phyloP scores from a whole-genome alignment of 495 filamentous ascomycete species.

The Tetracladium setigerum region DNA sequence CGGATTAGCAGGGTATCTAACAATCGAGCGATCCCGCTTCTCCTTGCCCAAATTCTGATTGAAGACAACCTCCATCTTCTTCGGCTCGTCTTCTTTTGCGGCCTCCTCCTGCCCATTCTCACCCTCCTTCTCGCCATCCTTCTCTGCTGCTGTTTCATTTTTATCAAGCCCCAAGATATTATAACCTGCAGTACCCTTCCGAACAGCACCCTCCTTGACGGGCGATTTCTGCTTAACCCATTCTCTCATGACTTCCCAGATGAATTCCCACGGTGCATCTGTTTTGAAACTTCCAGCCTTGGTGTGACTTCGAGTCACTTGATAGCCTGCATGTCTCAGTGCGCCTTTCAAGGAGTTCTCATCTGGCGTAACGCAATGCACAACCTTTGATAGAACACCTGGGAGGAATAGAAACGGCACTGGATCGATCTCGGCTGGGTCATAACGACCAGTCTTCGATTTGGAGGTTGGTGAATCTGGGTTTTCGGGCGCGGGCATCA shows the following conservation, averaged over 20 bases:
- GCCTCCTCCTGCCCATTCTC: constrained; percentile 15
- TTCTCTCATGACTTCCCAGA: constrained; percentile 93
- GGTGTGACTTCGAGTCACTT: constrained; percentile 73
- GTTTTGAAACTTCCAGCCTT: constrained; percentile 86
- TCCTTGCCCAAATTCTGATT: constrained; percentile 73
- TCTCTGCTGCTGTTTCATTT: constrained; percentile 13
- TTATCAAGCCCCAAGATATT: constrained; percentile 37
- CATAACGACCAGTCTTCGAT: constrained; percentile 22
- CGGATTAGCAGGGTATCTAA: constrained; percentile 85
- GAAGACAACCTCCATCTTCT: constrained; percentile 61
- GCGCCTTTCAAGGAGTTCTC: constrained; percentile 71
- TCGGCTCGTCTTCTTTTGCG: not conserved
- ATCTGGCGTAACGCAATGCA: constrained; percentile 71
- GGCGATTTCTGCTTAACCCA: constrained; percentile 75
- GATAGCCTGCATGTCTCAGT: constrained; percentile 69
- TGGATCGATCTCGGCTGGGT: constrained; percentile 52
- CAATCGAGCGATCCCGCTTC: constrained; percentile 49
- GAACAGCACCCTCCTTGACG: constrained; percentile 61
- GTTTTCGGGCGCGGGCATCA: constrained; percentile 29
- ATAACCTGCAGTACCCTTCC: constrained; percentile 58
- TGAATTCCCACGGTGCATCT: constrained; percentile 75
- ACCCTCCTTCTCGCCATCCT: constrained; percentile 9
- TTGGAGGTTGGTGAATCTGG: constrained; percentile 16
- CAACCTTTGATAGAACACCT: constrained; percentile 55
- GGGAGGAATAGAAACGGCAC: constrained; percentile 88